phyloP scores from a whole-genome alignment of 1,284 basidiomycete species.

The Termitomyces sp. region DNA sequence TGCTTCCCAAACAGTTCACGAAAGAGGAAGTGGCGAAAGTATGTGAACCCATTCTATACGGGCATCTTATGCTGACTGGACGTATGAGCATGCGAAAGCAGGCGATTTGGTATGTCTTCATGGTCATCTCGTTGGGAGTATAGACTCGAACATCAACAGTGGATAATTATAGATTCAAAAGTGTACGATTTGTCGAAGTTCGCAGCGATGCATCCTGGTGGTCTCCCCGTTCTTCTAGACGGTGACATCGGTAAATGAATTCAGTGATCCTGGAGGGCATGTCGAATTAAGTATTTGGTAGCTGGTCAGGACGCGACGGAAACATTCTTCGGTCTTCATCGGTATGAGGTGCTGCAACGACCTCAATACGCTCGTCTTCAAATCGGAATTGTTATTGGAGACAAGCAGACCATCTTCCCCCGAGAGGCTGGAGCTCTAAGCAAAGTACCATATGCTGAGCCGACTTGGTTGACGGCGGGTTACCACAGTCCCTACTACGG shows the following conservation, averaged over 20 bases:
- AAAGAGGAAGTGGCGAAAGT: slow-evolving; percentile 34
- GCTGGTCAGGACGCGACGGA: slow-evolving; percentile 69
- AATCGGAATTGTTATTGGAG: slow-evolving; percentile 28
- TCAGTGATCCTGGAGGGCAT: background rate
- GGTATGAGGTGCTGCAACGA: slow-evolving; percentile 54
- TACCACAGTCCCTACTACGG: slow-evolving; percentile 29
- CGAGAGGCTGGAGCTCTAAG: slow-evolving; percentile 30
- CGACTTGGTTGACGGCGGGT: slow-evolving; percentile 33
- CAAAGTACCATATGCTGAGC: slow-evolving; percentile 66
- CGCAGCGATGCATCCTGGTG: slow-evolving; percentile 54
- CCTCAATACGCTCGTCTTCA: slow-evolving; percentile 53
- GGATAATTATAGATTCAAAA: slow-evolving; percentile 65
- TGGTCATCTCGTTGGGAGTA: background rate
- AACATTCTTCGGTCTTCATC: slow-evolving; percentile 65
- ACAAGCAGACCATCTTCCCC: slow-evolving; percentile 12
- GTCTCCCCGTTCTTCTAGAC: slow-evolving; percentile 49
- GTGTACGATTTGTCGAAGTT: slow-evolving; percentile 69
- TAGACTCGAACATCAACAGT: slow-evolving; percentile 28
- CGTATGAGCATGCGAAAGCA: slow-evolving; percentile 10
- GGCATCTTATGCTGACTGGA: background rate
- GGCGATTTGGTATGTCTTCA: slow-evolving; percentile 15
- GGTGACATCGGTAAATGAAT: slow-evolving; percentile 44
- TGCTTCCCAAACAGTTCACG: slow-evolving; percentile 27
- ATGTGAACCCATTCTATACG: background rate
- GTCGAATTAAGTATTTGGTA: slow-evolving; percentile 19